Conservation (phyloP, 2,329 filamentous ascomycete genomes). For the Neopestalotiopsis clavispora region DNA sequence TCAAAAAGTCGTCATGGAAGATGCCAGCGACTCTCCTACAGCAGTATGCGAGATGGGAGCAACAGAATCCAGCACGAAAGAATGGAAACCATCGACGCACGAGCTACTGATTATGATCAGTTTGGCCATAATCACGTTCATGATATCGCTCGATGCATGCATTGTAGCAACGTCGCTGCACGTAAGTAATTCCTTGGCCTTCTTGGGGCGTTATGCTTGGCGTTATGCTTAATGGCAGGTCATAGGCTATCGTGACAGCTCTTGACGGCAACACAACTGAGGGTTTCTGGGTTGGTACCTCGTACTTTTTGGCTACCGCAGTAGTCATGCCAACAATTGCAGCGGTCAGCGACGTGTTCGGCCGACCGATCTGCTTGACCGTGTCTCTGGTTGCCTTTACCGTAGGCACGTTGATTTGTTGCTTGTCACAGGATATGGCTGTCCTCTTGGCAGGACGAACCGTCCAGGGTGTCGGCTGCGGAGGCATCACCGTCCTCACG, state of each 20-base stretch:
- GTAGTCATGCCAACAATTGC: conserved; percentile 20
- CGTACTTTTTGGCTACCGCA: conserved; percentile 18
- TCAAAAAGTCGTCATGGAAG: too few species aligned
- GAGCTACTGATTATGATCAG: conserved; percentile 21
- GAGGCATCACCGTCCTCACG: conserved; percentile 25
- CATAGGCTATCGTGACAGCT: conserved; percentile 12
- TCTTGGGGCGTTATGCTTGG: not conserved
- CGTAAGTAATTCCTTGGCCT: conserved; percentile 8
- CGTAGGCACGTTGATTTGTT: conserved; percentile 19
- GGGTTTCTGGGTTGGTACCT: conserved; percentile 20
- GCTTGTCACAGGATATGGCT: conserved; percentile 19
- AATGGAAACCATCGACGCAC: conserved; percentile 19
- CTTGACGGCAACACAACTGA: conserved; percentile 17
- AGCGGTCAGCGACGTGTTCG: conserved; percentile 20
- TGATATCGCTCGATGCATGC: conserved; percentile 19
- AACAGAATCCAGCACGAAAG: conserved; percentile 25
- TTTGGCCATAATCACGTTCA: conserved; percentile 7
- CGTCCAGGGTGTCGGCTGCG: conserved; percentile 46
- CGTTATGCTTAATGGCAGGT: not conserved
- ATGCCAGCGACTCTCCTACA: too few species aligned
- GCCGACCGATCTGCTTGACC: conserved; percentile 16
- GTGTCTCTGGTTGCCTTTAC: conserved; percentile 16
- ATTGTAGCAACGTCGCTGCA: conserved; percentile 18
- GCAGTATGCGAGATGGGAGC: not conserved
- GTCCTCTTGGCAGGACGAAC: conserved; percentile 49